phyloP scores from a whole-genome alignment of 1,139 yeast species.

The Arxiozyma heterogenica region DNA sequence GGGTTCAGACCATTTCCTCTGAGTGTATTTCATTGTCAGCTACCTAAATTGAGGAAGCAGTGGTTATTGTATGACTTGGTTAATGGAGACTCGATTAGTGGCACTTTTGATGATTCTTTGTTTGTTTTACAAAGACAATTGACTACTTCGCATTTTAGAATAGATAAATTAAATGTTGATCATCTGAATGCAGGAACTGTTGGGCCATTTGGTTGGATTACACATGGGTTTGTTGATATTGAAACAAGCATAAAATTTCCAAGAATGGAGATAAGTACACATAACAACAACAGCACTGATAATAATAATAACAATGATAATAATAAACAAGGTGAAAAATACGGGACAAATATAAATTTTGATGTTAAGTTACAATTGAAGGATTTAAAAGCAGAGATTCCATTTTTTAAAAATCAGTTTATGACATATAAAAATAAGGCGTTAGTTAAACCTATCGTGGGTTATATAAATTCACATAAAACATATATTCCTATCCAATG shows the following conservation, averaged over 20 bases:
- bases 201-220: conserved; percentile 97
- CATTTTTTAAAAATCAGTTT: conserved; percentile 66
- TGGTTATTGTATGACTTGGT: conserved; percentile 86
- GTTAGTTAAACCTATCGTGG: conserved; percentile 86
- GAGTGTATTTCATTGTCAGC: conserved; percentile 75
- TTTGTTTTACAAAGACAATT: conserved; percentile 59
- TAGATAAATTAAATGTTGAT: conserved; percentile 77
- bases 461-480: conserved; percentile 81
- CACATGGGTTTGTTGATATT: conserved; percentile 84
- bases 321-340: background rate
- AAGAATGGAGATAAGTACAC: no score
- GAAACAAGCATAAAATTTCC: conserved; percentile 42
- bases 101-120: conserved; percentile 84
- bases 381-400: conserved; percentile 81
- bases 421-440: conserved; percentile 86
- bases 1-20: conserved; percentile 77
- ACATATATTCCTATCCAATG: conserved; percentile 85
- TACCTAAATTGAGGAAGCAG: conserved; percentile 73
- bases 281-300: no score
- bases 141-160: conserved; percentile 33
- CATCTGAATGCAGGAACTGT: conserved; percentile 82
- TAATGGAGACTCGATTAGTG: conserved; percentile 78
- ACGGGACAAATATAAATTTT: background rate
- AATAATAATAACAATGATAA: no score
- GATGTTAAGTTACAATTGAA: conserved; percentile 6